These are phyloP conservation scores for Solanum sparsipilum DNA, from an alignment of 257 asterid genomes.

Conservation along the genomic window DNA sequence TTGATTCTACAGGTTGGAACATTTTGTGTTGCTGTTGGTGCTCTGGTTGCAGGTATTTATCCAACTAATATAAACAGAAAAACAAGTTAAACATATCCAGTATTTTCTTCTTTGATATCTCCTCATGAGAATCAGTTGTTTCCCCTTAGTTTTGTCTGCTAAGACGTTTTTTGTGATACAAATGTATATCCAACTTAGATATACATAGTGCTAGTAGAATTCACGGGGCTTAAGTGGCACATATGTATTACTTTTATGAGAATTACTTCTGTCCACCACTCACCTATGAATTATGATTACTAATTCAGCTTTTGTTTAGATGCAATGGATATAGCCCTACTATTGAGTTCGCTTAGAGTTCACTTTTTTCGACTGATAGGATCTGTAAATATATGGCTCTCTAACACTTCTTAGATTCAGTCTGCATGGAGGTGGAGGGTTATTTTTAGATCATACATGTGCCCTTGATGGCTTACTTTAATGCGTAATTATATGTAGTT, in stretches of 20 bases:
- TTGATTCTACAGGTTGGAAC: constrained; percentile 95
- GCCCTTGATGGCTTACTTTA: not conserved
- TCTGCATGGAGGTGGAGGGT: not conserved
- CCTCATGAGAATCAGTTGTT: not conserved
- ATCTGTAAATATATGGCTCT: not conserved
- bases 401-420: not conserved
- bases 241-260: not conserved
- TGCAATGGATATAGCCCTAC: not conserved
- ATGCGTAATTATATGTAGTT: not conserved
- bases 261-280: not conserved
- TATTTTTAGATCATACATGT: not conserved
- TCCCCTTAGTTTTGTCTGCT: not conserved
- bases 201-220: not conserved
- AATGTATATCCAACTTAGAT: not conserved
- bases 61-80: not conserved
- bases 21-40: constrained; percentile 84
- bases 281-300: not conserved
- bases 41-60: constrained; percentile 72
- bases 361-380: not conserved
- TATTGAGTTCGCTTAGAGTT: not conserved
- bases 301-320: not conserved
- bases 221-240: not conserved
- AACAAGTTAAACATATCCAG: not conserved
- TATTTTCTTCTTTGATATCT: not conserved
- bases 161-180: not conserved